Evolutionary conservation across 495 filamentous ascomycete genomes (phyloP).

Genomic region (Tuber microsphaerosporum): DNA sequence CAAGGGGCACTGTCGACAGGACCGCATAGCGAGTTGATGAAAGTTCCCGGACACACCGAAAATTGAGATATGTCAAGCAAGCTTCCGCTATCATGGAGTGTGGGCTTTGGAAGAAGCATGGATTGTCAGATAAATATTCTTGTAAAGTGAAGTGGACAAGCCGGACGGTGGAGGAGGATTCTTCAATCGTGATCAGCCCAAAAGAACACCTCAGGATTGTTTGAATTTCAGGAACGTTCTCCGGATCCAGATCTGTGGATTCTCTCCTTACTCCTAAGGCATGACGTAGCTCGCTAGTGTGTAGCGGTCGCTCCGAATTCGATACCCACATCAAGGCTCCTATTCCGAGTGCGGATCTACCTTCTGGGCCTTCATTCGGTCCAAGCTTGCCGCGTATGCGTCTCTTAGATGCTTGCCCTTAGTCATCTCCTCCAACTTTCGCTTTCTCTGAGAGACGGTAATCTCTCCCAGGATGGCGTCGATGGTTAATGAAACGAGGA

Average conservation of each 20-base stretch:
- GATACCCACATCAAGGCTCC: neutral
- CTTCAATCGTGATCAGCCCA: neutral
- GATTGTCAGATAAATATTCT: neutral
- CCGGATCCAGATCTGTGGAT: neutral
- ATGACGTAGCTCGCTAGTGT: neutral
- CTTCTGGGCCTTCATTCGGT: neutral
- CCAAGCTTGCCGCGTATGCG: neutral
- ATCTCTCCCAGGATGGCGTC: neutral
- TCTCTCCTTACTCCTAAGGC: neutral
- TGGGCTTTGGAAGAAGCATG: neutral
- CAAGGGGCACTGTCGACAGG: accelerated
- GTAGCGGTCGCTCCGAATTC: neutral
- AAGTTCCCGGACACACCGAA: neutral
- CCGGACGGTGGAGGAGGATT: neutral
- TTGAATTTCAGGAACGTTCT: neutral
- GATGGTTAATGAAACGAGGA: neutral
- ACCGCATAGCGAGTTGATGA: neutral
- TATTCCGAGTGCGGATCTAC: neutral
- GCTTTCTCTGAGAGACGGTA: neutral
- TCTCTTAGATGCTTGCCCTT: neutral
- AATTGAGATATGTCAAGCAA: neutral
- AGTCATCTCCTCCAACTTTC: neutral
- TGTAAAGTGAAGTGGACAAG: neutral
- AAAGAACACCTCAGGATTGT: neutral
- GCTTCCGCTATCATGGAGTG: neutral